Evolutionary conservation across 2,329 filamentous ascomycete genomes (phyloP).

Genomic region (Knoxdaviesia capensis): DNA sequence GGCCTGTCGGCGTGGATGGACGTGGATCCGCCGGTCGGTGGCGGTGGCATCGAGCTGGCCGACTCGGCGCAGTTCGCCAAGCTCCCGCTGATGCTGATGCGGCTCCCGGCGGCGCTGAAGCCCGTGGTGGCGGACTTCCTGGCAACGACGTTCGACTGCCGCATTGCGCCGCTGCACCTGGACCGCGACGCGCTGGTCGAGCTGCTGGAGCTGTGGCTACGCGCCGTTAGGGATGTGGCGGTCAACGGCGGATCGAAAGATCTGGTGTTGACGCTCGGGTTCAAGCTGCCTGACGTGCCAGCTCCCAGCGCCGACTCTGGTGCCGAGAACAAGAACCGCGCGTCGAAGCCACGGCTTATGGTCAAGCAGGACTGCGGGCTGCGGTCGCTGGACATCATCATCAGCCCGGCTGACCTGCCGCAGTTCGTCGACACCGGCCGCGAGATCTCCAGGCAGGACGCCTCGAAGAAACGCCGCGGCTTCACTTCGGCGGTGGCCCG

Average conservation of each 20-base stretch:
- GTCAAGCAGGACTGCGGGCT: conserved; percentile 15
- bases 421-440: conserved; percentile 16
- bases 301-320: not conserved
- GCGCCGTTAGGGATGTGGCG: conserved; percentile 10
- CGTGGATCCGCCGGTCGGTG: not conserved
- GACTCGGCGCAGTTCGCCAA: conserved; percentile 17
- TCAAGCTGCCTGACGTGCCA: conserved; percentile 17
- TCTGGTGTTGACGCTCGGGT: conserved; percentile 28
- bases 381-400: conserved; percentile 28
- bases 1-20: not conserved
- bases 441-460: conserved; percentile 12
- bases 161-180: conserved; percentile 26
- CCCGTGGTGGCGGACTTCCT: conserved; percentile 28
- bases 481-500: conserved; percentile 28
- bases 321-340: conserved; percentile 3
- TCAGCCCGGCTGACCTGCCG: conserved; percentile 24
- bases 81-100: conserved; percentile 30
- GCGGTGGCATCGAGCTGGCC: not conserved
- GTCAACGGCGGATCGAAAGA: conserved; percentile 19
- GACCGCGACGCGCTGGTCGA: conserved; percentile 28
- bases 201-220: conserved; percentile 31
- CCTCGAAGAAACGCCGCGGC: conserved; percentile 12
- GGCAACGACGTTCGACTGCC: conserved; percentile 32
- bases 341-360: conserved; percentile 9
- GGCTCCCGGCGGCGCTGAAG: conserved; percentile 34